A percentile compares a stretch with the other conserved stretches of the same genome.
Conservation (phyloP, 2,329 filamentous ascomycete genomes). For the Alternaria dauci region DNA sequence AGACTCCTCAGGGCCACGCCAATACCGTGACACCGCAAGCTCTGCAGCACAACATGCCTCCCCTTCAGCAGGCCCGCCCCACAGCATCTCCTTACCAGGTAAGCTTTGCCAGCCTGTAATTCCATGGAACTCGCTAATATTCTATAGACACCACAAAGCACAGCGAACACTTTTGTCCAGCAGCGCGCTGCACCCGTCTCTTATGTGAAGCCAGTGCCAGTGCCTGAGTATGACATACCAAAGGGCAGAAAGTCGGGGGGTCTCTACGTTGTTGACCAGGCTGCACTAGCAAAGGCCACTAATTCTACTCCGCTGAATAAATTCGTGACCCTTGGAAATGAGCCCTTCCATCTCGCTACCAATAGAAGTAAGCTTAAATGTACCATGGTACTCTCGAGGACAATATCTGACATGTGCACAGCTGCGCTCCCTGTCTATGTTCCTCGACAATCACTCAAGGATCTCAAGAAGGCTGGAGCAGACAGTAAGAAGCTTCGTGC, state of each 20-base stretch:
- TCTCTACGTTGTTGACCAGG: slow-evolving; percentile 54
- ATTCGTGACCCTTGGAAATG: slow-evolving; percentile 55
- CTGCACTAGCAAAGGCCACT: slow-evolving; percentile 54
- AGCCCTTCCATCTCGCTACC: slow-evolving; percentile 53
- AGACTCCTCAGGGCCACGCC: slow-evolving; percentile 34
- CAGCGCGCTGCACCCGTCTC: slow-evolving; percentile 27
- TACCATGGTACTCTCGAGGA: background rate
- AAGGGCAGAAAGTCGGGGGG: slow-evolving; percentile 49
- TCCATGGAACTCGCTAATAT: slow-evolving; percentile 19
- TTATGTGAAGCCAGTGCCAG: slow-evolving; percentile 33
- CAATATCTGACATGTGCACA: slow-evolving; percentile 35
- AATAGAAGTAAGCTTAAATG: slow-evolving; percentile 54
- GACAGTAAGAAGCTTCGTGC: slow-evolving; percentile 53
- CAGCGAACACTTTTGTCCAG: slow-evolving; percentile 37
- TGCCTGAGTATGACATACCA: slow-evolving; percentile 46
- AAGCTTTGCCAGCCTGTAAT: slow-evolving; percentile 15
- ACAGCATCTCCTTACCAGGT: slow-evolving; percentile 42
- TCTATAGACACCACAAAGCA: slow-evolving; percentile 36
- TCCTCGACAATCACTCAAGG: slow-evolving; percentile 56
- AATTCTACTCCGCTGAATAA: slow-evolving; percentile 55
- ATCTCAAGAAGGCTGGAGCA: slow-evolving; percentile 54
- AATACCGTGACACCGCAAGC: slow-evolving; percentile 43
- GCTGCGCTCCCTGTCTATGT: slow-evolving; percentile 54
- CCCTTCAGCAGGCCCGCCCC: slow-evolving; percentile 29
- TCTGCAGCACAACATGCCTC: slow-evolving; percentile 35